Conservation (phyloP, 2,329 filamentous ascomycete genomes). For the Metarhizium album region DNA sequence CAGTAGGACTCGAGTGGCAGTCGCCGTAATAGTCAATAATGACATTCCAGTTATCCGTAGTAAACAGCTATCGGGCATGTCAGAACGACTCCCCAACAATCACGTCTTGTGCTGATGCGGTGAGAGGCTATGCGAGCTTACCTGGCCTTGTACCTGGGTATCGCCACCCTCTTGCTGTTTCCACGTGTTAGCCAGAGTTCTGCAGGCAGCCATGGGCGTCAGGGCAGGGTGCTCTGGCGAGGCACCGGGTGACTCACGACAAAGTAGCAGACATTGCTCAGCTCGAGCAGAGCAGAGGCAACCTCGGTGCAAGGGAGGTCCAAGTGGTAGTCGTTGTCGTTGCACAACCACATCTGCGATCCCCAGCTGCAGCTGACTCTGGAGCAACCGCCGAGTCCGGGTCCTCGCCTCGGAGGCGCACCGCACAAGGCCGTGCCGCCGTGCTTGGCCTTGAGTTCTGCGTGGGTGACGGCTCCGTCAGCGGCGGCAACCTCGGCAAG, state of each 20-base stretch:
- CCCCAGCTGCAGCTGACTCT: neutral
- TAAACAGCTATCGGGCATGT: neutral
- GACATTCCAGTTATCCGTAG: constrained; percentile 1
- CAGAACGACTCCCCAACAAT: neutral
- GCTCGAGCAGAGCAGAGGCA: neutral
- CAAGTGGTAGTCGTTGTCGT: neutral
- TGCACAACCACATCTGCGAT: constrained; percentile 1
- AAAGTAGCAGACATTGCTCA: neutral
- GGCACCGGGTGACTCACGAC: neutral
- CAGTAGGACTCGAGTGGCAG: neutral
- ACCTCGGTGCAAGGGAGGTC: neutral
- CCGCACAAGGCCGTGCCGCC: neutral
- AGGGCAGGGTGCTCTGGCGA: neutral
- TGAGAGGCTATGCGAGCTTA: neutral
- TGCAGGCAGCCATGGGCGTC: neutral
- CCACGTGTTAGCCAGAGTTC: no score
- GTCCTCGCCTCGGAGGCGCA: neutral
- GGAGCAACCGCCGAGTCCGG: neutral
- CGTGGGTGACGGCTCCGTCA: neutral
- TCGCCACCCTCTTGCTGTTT: neutral
- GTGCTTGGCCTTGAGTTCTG: neutral
- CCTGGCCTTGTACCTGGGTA: neutral
- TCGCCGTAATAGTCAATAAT: neutral
- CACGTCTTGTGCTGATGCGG: neutral
- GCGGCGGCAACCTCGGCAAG: no score